phyloP scores from a whole-genome alignment of 257 asterid species.

The Plantago ovata region DNA sequence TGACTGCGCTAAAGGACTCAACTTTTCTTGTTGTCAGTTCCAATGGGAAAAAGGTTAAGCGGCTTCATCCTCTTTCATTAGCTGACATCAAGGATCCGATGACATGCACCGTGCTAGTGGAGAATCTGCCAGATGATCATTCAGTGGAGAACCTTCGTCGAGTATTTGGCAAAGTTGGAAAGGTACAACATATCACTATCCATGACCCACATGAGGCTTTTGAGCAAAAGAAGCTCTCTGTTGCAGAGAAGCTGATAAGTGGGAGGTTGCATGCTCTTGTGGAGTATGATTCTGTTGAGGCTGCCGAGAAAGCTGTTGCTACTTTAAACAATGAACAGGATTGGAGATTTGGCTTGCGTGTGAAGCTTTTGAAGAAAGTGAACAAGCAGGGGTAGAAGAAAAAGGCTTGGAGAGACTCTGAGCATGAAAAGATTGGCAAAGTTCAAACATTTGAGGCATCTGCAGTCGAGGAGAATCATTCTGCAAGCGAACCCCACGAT shows the following conservation, averaged over 20 bases:
- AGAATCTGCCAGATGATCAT: slow-evolving; percentile 92
- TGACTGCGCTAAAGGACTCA: slow-evolving; percentile 75
- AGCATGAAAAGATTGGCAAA: slow-evolving; percentile 47
- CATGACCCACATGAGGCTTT: slow-evolving; percentile 67
- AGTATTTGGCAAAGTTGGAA: slow-evolving; percentile 87
- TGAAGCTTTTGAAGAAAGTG: slow-evolving; percentile 76
- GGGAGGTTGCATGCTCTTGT: slow-evolving; percentile 92
- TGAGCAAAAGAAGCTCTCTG: slow-evolving; percentile 58
- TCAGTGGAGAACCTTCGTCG: slow-evolving; percentile 72
- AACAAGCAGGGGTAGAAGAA: slow-evolving; percentile 61
- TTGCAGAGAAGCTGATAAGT: slow-evolving; percentile 83
- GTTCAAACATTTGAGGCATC: slow-evolving; percentile 41
- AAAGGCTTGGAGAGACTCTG: slow-evolving; percentile 57
- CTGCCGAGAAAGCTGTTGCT: slow-evolving; percentile 85
- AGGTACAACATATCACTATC: slow-evolving; percentile 51
- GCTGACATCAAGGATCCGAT: slow-evolving; percentile 68
- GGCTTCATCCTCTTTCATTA: slow-evolving; percentile 65
- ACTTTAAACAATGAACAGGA: slow-evolving; percentile 41
- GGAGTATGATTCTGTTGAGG: slow-evolving; percentile 75
- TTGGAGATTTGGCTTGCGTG: slow-evolving; percentile 95
- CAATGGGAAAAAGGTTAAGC: slow-evolving; percentile 77
- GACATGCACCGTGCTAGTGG: slow-evolving; percentile 92
- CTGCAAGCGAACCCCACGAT: slow-evolving; percentile 49
- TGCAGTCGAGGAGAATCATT: slow-evolving; percentile 52
- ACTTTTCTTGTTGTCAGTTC: slow-evolving; percentile 70